Base-by-base conservation (phyloP, 805 yeast genomes). In the Kodamaea kaohsiungensis region DNA sequence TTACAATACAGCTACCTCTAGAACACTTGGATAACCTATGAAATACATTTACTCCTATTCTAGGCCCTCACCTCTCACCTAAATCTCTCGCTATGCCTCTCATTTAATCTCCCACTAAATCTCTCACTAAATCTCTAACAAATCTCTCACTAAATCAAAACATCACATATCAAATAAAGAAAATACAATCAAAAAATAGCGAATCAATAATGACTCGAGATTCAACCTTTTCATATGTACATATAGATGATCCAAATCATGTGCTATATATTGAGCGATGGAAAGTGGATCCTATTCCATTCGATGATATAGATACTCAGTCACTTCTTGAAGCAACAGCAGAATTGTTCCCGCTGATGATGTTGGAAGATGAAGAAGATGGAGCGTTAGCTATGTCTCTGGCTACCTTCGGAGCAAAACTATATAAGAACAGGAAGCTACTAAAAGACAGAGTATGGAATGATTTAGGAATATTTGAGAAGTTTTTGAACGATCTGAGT, bases 251-350 rank as follows among this genome's bases (percentile, higher is more conserved):
- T 59, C 66, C 70, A 48, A 73, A 73, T 60, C 76, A 71, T 56
- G 77, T 75, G 37, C 56, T 73, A 1, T 72, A 69, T 53, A 72
- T 73, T 68, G 79, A 76, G 53, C 66, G 67, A 33, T 76, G 80
- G 80, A 60, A 60, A 10, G 74, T 73, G 46, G 76, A 73, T 17
- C 67, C 72, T 1, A 67, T 76, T 27, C 73, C 78, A 1, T 75
- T 65, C 53, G 77, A 76, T 53, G 78, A 73, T 45, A 73, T 76
- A 16, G 79, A 76, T 52, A 75, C 79, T 19, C 67, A 65, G 15
- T 56, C 67, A 9, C 62, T 76, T 16, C 56, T 71, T 30, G 79
- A 76, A 30, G 74, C 73, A 3, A 72, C 78, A 2, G 55, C 71
- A 2, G 62, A 53, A 35, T 54, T 74, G 13, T 74, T 73, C 59